Evolutionary conservation across 139 green algal genomes (phyloP), one percentile per base, ranked within the genome.

Genomic region (Coccomyxa sp.): DNA sequence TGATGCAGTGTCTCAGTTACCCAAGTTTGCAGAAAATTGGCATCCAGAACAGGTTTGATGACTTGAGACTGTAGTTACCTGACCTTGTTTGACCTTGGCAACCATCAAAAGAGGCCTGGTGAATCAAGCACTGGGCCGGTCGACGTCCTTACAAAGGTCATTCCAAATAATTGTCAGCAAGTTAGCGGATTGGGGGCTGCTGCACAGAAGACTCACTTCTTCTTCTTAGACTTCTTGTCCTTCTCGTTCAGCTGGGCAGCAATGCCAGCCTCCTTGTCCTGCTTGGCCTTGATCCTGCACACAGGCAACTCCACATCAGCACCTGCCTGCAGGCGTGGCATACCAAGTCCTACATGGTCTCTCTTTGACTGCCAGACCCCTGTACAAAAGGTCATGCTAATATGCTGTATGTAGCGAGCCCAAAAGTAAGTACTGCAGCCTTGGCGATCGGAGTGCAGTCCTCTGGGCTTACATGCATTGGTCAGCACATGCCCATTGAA

Each of bases 191-290:
- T n/a, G n/a, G n/a, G n/a, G n/a, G n/a, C n/a, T n/a, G n/a, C n/a
- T n/a, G n/a, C n/a, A n/a, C n/a, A n/a, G 50, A 64, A 64, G 3
- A 55, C 81, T 82, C 81, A 84, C 81, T 95, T 96, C 34, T 91
- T 84, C 34, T 87, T 85, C 55, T 92, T 91, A 68, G 88, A 80
- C 22, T 83, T 80, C 81, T 96, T 93, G 87, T 99, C 95, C n/a
- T 87, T 87, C 81, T 94, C 95, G 77, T 96, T 96, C 69, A 97
- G 85, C 84, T 89, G 92, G 85, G 50, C 50, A 64, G 50, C 22
- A 64, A 64, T 64, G 50, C 50, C 54, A 84, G 6, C 8, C 50
- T 64, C 50, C 27, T 64, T 64, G 18, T 64, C 50, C 50, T 64
- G 50, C 50, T 64, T 33, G 18, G 71, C 55, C 39, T 75, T 76